These are phyloP conservation scores for Pythium sukuiense DNA, from an alignment of 352 stramenopile species.

Conservation along the genomic window DNA sequence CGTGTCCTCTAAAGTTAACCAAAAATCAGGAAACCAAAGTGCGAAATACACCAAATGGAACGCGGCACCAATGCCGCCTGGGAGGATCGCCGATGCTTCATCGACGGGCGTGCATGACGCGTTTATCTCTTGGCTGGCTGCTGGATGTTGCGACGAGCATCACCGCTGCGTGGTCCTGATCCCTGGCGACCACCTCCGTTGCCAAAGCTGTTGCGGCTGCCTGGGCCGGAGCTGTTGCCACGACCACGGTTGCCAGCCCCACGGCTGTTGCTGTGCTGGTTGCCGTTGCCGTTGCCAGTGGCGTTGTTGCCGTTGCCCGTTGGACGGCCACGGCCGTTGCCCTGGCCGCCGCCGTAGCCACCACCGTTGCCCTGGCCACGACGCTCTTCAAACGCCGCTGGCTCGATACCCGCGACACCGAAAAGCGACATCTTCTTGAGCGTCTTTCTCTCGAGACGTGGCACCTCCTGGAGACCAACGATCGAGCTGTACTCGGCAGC, in stretches of 20 bases:
- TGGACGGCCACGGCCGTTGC: conserved; percentile 18
- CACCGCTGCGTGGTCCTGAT: conserved; percentile 12
- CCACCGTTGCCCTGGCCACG: conserved; percentile 21
- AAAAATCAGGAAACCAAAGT: conserved; percentile 15
- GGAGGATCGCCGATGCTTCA: neutral
- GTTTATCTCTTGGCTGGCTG: conserved; percentile 26
- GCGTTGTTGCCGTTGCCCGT: conserved; percentile 17
- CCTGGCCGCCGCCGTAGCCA: conserved; percentile 17
- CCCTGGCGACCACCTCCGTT: conserved; percentile 13
- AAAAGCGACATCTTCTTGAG: conserved; percentile 73
- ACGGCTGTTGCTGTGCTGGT: conserved; percentile 15
- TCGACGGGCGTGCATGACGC: neutral
- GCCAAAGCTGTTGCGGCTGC: conserved; percentile 12
- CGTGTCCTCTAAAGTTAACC: conserved; percentile 29
- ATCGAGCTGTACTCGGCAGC: conserved; percentile 46
- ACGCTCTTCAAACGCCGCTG: conserved; percentile 19
- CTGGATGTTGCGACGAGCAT: conserved; percentile 19
- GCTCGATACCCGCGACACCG: conserved; percentile 50
- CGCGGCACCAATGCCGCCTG: neutral
- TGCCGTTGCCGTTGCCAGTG: conserved; percentile 14
- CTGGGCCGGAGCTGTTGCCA: conserved; percentile 21
- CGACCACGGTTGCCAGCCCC: conserved; percentile 21
- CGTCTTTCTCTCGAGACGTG: conserved; percentile 67
- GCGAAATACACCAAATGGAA: conserved; percentile 10
- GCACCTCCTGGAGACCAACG: conserved; percentile 46